Evolutionary conservation across 768 basidiomycete species (phyloP), one percentile per base, ranked within the genome.

Genomic region (Termitomyces sp.): DNA sequence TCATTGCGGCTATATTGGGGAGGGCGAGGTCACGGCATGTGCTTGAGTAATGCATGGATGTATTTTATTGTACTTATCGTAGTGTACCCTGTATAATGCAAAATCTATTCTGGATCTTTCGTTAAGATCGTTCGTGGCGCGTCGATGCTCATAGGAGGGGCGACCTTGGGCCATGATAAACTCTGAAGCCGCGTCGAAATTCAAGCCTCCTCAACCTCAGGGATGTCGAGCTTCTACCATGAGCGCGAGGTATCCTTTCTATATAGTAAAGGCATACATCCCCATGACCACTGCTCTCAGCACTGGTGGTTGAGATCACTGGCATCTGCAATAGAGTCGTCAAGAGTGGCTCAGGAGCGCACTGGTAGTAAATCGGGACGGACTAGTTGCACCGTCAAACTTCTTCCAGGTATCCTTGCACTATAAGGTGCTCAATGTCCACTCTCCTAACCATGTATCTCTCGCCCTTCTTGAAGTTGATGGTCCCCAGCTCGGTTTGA

Each of bases 351-450:
- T 50, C 33, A 22, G 6, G 7, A 52, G 50, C 50, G 32, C 18
- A 33, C 33, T 51, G 50, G 16, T 9, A 24, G 9, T 7, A 13
- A 1, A 52, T 20, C 5, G 8, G 3, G 32, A 1, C 38, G 7
- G 15, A n/a, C n/a, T 11, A 36, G 11, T 13, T 20, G 12, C 35
- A 18, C 38, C 40, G 20, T 58, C 44, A 88, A 62, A 96, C 88
- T 68, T 96, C 87, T 77, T 98, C 92, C 66, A 99, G 77, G 73
- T 90, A 96, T 4, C 96, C 96, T 69, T 95, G 92, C 1, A 96
- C 88, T 66, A 98, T 93, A 66, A 98, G 81, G 72, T 96, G 90
- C 72, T 99, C 97, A 63, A 99, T 89, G 71, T 96, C 94, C 7
- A 91, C 84, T 66, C 93, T 79, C 40, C 92, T 80, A 55, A 98